Conservation (phyloP, 2,329 filamentous ascomycete species). For the Xylaria sp. region DNA sequence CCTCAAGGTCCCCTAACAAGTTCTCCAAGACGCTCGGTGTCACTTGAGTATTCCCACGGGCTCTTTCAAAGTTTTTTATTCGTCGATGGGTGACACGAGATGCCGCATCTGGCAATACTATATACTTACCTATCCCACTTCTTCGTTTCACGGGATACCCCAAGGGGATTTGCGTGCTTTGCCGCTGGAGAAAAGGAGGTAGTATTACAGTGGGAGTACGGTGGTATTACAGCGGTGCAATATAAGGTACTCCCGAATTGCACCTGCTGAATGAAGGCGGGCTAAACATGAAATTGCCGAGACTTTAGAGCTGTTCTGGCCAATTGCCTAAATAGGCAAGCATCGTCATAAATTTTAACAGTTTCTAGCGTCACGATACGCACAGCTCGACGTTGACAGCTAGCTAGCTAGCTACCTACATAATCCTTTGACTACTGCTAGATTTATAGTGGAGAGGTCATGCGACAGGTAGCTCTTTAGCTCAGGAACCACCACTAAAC, state of each 20-base stretch:
- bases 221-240: background rate
- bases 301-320: slow-evolving; percentile 13
- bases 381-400: background rate
- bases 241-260: background rate
- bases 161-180: slow-evolving; percentile 27
- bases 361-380: background rate
- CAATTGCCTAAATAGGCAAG: slow-evolving; percentile 14
- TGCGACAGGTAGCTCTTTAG: background rate
- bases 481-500: background rate
- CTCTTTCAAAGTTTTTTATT: slow-evolving; percentile 6
- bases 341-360: background rate
- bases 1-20: background rate
- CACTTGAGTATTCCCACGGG: background rate
- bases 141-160: slow-evolving; percentile 27
- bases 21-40: slow-evolving; percentile 3
- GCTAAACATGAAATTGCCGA: slow-evolving; percentile 19
- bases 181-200: slow-evolving; percentile 1
- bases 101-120: slow-evolving; percentile 17
- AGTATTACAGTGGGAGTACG: background rate
- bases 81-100: background rate
- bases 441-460: slow-evolving; percentile 16
- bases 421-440: background rate
- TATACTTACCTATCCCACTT: background rate
- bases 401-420: no score
- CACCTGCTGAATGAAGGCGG: slow-evolving; percentile 6